Base-by-base conservation (phyloP, 441 rosid species). In the Aquilaria agallochum region DNA sequence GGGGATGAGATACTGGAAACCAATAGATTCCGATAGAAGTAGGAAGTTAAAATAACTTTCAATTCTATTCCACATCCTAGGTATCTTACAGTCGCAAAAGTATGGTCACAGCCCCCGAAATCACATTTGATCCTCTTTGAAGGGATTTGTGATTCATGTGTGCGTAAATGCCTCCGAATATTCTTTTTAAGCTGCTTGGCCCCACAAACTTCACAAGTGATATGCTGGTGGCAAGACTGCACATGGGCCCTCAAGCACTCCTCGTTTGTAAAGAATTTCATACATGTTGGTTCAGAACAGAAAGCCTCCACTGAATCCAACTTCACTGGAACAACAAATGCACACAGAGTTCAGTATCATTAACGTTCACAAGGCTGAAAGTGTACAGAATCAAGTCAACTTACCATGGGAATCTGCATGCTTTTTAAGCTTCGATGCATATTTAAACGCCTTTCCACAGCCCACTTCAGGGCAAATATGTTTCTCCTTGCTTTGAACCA, bases 341-440 rank as follows among this genome's bases (percentile, higher is more conserved):
- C 44, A 14, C 53, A 57, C 48, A 42, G 5, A 8, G 5, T 36
- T 31, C 5, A 36, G 42, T 3, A 36, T 36, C 42, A 36, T 36
- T 4, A 36, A 36, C 42, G 5, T 3, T 3, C 7, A 36, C 42
- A 36, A 4, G 42, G 42, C 42, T 36, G 42, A 36, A 36, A 8
- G 7, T 56, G 10, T 20, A 14, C 12, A 13, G 13, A 48, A 32
- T 9, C 7, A 56, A 67, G 51, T 45, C 42, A 34, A 59, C 75
- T 74, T 67, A 67, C 97, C 89, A 79, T 90, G 97, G 60, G 93
- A 83, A 44, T 80, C 86, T 62, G 78, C 75, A 14, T 94, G 98
- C 71, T 78, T 82, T 66, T 45, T 70, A 47, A 94, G 64, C 73
- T 72, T 76, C 10, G 95, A 90, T 30, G 80, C 78, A 68, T 68